Evolutionary conservation across 1,284 basidiomycete genomes (phyloP).

Genomic region (Ustilago lituana): DNA sequence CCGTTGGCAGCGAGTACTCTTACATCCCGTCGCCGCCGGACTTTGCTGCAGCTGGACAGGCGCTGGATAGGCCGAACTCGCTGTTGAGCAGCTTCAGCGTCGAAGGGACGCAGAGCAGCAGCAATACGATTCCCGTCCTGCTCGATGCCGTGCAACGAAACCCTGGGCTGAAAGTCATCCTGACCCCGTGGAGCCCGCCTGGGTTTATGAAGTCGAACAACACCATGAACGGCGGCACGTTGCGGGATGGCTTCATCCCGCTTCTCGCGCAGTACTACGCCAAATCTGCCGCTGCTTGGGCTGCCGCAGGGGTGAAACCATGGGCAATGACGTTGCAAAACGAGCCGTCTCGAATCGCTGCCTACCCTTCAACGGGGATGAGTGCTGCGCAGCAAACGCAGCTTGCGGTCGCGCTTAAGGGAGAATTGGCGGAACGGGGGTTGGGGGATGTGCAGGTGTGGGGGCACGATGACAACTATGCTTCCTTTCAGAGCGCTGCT

Average conservation of each 20-base stretch:
- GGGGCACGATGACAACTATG: constrained; percentile 56
- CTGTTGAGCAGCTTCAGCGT: constrained; percentile 34
- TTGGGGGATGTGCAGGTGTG: constrained; percentile 37
- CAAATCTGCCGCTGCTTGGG: constrained; percentile 26
- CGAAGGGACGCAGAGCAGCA: constrained; percentile 22
- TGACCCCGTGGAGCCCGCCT: constrained; percentile 53
- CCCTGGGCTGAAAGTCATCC: constrained; percentile 45
- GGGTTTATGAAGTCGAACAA: constrained; percentile 57
- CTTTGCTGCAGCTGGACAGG: constrained; percentile 11
- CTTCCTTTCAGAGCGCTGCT: constrained; percentile 33
- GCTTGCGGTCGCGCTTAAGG: constrained; percentile 29
- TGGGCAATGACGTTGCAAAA: constrained; percentile 59
- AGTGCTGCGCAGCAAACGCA: constrained; percentile 16
- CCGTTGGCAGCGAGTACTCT: constrained; percentile 24
- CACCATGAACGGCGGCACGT: constrained; percentile 40
- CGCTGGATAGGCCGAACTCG: constrained; percentile 20
- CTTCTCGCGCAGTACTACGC: constrained; percentile 50
- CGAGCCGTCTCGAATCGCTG: constrained; percentile 42
- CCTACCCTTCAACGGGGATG: constrained; percentile 53
- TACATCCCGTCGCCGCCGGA: constrained; percentile 23
- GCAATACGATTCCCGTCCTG: constrained; percentile 48
- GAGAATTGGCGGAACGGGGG: constrained; percentile 14
- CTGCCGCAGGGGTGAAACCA: constrained; percentile 30
- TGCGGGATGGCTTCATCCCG: constrained; percentile 31
- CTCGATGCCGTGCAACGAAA: constrained; percentile 43